Percentiles rank a stretch among this genome's conserved stretches.
phyloP scores from a whole-genome alignment of 108 stramenopile genomes.

The Licmophora abbreviata region DNA sequence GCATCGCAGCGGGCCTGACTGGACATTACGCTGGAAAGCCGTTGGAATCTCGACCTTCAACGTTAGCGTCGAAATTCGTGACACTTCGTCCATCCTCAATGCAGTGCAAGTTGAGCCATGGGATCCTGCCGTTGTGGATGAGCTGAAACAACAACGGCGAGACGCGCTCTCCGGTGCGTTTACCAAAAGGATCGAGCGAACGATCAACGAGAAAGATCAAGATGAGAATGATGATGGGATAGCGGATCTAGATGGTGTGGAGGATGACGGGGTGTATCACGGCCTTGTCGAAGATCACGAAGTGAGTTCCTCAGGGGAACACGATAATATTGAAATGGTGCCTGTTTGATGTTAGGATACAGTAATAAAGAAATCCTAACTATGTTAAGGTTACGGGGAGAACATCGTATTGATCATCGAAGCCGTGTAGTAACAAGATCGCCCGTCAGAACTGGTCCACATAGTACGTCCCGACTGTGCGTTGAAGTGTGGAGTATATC shows the following conservation, averaged over 20 bases:
- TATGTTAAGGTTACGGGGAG: too few relatives aligned
- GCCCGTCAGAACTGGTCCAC: slow-evolving; percentile 65
- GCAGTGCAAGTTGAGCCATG: slow-evolving; percentile 28
- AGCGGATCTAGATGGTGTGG: not conserved
- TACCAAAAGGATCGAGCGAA: slow-evolving; percentile 4
- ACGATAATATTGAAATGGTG: too few relatives aligned
- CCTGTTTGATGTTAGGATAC: too few relatives aligned
- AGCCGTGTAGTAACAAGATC: slow-evolving; percentile 35
- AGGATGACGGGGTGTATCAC: not conserved
- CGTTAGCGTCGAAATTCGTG: slow-evolving; percentile 46
- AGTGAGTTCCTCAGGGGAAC: too few relatives aligned
- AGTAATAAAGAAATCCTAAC: too few relatives aligned
- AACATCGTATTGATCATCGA: too few relatives aligned
- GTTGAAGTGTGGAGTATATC: slow-evolving; percentile 59
- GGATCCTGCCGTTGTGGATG: slow-evolving; percentile 28
- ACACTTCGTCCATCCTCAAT: too few relatives aligned
- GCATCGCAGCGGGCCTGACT: slow-evolving; percentile 33
- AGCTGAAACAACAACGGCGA: slow-evolving; percentile 33
- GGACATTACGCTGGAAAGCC: slow-evolving; percentile 56
- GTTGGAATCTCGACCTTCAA: slow-evolving; percentile 46
- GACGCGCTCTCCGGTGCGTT: too few relatives aligned
- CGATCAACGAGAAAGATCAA: not conserved
- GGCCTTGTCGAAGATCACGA: not conserved
- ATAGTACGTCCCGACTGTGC: slow-evolving; percentile 51
- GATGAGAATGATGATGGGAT: not conserved